These are phyloP conservation scores for Lepiota venenata DNA, from an alignment of 768 basidiomycete species.

Conservation along the genomic window DNA sequence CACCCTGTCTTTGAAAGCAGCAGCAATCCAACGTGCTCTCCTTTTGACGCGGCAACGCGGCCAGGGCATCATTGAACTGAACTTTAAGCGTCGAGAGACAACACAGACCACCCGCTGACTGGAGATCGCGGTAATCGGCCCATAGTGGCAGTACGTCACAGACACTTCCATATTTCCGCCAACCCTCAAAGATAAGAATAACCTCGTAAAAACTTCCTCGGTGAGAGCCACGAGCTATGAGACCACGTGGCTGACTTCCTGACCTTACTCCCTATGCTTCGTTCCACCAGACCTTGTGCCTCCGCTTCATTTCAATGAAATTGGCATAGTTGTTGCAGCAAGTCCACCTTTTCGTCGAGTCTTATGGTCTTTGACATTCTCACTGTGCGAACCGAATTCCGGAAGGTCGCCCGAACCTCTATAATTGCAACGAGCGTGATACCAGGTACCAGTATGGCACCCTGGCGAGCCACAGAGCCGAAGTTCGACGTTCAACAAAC, in stretches of 20 bases:
- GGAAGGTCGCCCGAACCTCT: background rate
- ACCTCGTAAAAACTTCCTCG: background rate
- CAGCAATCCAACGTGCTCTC: too few species aligned
- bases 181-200: background rate
- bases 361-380: background rate
- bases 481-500: background rate
- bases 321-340: background rate
- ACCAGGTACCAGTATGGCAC: background rate
- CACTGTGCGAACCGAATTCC: constrained; percentile 6
- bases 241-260: background rate
- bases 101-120: too few species aligned
- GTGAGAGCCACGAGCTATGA: background rate
- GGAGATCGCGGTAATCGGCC: too few species aligned
- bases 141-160: too few species aligned
- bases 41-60: too few species aligned
- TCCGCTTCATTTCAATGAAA: background rate
- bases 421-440: background rate
- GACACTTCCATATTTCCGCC: too few species aligned
- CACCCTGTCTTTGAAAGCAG: too few species aligned
- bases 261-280: background rate
- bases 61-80: too few species aligned
- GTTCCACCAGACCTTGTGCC: background rate
- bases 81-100: too few species aligned
- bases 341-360: background rate
- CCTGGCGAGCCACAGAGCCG: background rate